A percentile compares a stretch with the other conserved stretches of the same genome.
Evolutionary conservation across 257 asterid genomes (phyloP).

Genomic region (Solanum habrochaites): DNA sequence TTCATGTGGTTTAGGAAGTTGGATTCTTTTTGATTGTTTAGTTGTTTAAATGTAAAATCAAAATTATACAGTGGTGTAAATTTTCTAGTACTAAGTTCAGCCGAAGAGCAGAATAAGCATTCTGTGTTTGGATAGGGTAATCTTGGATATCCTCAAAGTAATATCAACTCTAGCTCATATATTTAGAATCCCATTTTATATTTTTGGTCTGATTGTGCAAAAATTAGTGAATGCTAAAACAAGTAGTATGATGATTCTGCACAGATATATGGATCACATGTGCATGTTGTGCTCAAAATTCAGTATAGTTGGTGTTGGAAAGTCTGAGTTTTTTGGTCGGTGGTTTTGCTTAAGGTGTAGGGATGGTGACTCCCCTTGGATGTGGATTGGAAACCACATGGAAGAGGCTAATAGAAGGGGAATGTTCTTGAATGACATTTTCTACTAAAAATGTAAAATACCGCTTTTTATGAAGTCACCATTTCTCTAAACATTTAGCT

Average conservation of each 20-base stretch:
- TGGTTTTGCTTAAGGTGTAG: constrained; percentile 42
- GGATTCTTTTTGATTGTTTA: neutral
- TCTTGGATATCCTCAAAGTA: neutral
- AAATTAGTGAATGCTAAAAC: neutral
- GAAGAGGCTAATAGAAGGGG: constrained; percentile 69
- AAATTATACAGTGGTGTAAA: neutral
- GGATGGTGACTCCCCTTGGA: constrained; percentile 32
- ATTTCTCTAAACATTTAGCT: neutral
- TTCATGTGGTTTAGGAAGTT: neutral
- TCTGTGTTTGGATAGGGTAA: neutral
- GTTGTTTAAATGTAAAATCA: neutral
- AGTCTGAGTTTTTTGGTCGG: constrained; percentile 7
- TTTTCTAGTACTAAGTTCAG: neutral
- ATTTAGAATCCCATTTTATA: neutral
- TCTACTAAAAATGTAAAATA: neutral
- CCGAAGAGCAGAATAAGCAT: neutral
- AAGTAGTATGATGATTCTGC: neutral
- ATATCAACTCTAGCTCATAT: neutral
- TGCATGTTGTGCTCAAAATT: neutral
- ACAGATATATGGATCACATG: neutral
- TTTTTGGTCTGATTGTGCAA: neutral
- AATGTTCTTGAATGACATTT: neutral
- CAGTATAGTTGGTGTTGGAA: neutral
- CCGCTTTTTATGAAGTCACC: neutral
- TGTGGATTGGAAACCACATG: constrained; percentile 77